phyloP scores from a whole-genome alignment of 352 stramenopile genomes.

The Pythium myriotylum region DNA sequence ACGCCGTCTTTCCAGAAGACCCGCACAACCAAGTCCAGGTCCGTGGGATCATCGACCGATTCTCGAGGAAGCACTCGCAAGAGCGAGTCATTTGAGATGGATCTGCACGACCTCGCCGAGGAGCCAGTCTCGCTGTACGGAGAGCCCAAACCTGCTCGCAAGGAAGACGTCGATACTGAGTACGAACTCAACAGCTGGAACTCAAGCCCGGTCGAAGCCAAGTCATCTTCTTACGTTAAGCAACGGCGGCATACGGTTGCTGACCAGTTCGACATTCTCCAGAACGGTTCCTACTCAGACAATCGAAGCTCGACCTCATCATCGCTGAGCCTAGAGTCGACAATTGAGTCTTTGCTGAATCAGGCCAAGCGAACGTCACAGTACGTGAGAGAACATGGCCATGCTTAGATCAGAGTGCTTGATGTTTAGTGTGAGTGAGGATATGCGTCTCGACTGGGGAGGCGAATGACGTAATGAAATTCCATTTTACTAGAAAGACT shows the following conservation, averaged over 20 bases:
- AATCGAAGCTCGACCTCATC: conserved; percentile 46
- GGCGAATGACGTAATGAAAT: conserved; percentile 3
- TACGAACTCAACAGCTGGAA: conserved; percentile 26
- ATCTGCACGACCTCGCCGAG: conserved; percentile 60
- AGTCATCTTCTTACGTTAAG: not conserved
- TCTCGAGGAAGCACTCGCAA: conserved; percentile 57
- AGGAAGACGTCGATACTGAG: conserved; percentile 21
- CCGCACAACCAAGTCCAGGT: conserved; percentile 45
- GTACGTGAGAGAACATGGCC: conserved; percentile 21
- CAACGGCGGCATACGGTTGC: conserved; percentile 36
- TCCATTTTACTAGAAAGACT: not conserved
- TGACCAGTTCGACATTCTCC: conserved; percentile 44
- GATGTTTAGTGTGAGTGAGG: conserved; percentile 17
- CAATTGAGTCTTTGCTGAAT: conserved; percentile 73
- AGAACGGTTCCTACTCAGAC: conserved; percentile 21
- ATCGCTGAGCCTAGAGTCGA: conserved; percentile 63
- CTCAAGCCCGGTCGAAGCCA: conserved; percentile 7
- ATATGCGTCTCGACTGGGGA: not conserved
- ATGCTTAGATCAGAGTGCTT: conserved; percentile 15
- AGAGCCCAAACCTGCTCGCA: conserved; percentile 17
- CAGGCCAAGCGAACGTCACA: conserved; percentile 70
- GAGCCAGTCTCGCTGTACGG: conserved; percentile 41
- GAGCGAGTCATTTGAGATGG: conserved; percentile 57
- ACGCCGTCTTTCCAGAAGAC: conserved; percentile 43
- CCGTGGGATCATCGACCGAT: conserved; percentile 58